Conservation (phyloP, 164 flowering plant species). For the Liquidambar formosana region DNA sequence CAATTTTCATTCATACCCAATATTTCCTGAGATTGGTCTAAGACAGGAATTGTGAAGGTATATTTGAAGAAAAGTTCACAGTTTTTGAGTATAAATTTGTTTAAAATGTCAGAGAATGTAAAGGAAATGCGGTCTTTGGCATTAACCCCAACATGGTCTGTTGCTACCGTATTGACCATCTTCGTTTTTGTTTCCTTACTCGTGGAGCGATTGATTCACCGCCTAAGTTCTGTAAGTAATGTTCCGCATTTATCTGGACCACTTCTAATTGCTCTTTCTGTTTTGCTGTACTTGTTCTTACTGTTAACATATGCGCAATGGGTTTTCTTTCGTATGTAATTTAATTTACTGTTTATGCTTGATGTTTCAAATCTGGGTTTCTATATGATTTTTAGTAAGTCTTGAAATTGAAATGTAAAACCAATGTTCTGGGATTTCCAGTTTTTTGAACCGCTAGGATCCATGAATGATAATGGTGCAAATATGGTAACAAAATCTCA, state of each 20-base stretch:
- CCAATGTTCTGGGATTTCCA: background rate
- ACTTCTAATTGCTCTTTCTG: background rate
- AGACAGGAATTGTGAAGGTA: background rate
- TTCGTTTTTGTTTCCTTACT: conserved; percentile 89
- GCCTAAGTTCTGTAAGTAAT: conserved; percentile 71
- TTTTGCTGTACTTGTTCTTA: background rate
- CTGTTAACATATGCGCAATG: background rate
- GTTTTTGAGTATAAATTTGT: background rate
- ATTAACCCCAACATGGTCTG: conserved; percentile 98
- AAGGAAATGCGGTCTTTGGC: conserved; percentile 78
- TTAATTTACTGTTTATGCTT: background rate
- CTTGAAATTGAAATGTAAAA: background rate
- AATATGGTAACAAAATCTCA: no score
- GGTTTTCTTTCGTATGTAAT: background rate
- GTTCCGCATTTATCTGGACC: background rate
- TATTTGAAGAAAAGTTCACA: background rate
- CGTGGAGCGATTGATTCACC: conserved; percentile 93
- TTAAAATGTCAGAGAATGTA: conserved; percentile 43
- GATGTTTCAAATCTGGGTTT: no score
- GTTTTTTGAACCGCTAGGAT: background rate
- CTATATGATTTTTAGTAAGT: background rate
- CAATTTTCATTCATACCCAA: background rate
- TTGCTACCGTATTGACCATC: conserved; percentile 81
- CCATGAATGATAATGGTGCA: background rate
- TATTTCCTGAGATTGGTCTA: background rate